Conservation (phyloP, 306 rosid species). For the Medicago arabica region DNA sequence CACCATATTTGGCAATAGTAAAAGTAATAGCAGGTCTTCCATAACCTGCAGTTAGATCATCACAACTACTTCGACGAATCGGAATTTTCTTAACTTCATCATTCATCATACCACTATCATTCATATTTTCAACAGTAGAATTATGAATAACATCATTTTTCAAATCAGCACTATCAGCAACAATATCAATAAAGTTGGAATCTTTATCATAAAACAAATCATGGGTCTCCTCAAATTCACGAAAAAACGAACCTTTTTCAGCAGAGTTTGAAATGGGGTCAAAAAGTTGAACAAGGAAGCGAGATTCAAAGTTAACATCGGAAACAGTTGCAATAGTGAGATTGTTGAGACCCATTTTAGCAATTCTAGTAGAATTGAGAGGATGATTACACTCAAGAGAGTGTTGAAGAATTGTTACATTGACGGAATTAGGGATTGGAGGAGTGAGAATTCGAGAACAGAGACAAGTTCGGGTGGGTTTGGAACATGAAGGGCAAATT, state of each 20-base stretch:
- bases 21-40: conserved; percentile 47
- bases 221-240: conserved; percentile 40
- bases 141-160: background rate
- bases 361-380: conserved; percentile 86
- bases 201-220: conserved; percentile 33
- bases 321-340: conserved; percentile 64
- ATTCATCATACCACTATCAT: conserved; percentile 22
- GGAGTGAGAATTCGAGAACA: conserved; percentile 66
- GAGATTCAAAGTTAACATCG: conserved; percentile 67
- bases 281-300: conserved; percentile 52
- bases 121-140: background rate
- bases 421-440: conserved; percentile 60
- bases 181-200: conserved; percentile 29
- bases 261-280: conserved; percentile 33
- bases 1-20: conserved; percentile 69
- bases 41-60: background rate
- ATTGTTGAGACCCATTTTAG: conserved; percentile 71
- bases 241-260: conserved; percentile 32
- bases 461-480: conserved; percentile 76
- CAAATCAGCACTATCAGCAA: conserved; percentile 27
- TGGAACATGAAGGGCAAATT: conserved; percentile 75
- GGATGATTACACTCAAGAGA: conserved; percentile 76
- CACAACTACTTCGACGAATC: conserved; percentile 19
- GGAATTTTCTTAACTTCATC: conserved; percentile 36
- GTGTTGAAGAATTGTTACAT: conserved; percentile 82